Evolutionary conservation across 805 yeast species (phyloP), one percentile per base, ranked within the genome.

Genomic region (Yarrowia deformans): DNA sequence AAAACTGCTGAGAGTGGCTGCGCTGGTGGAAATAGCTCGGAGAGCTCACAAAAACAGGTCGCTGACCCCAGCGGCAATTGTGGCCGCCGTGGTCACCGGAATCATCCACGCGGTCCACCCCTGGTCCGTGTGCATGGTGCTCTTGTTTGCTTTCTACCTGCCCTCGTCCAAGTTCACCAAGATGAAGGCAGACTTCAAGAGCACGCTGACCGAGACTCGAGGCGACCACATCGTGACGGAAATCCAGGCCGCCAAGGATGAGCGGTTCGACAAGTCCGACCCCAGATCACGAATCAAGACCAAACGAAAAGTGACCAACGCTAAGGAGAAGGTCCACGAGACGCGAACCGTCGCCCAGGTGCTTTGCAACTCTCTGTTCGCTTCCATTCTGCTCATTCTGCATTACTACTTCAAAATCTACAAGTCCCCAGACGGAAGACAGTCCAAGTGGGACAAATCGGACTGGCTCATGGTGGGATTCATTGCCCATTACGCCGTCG

Each of bases 261-360:
- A 54, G 32, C 45, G 42, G 23, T 49, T 40, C 14, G 69, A 48
- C 13, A 50, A 46, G 18, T 37, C 29, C 14, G 52, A 29, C 19
- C 68, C 68, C 16, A 19, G 48, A n/a, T 37, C 68, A 0, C 34
- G 56, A 39, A 35, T 42, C 43, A 66, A 66, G 52, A 45, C 45
- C 16, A 63, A 48, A 29, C 18, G 68, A 13, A 50, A 54, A 19
- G 61, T 52, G 1, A 73, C 76, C n/a, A 54, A 39, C n/a, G 71
- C 64, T 16, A 63, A 64, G 16, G 69, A 69, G 5, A 71, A 76
- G 6, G 73, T 71, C 29, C 77, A 76, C 7, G 75, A 74, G 2
- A 81, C 81, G 18, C 73, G 85, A 39, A 80, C 80, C 12, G 77
- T 79, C 67, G 72, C 80, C 29, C 85, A 82, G 73, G 85, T 82